Conservation (phyloP, 768 basidiomycete genomes). For the Amanita subjunquillea region DNA sequence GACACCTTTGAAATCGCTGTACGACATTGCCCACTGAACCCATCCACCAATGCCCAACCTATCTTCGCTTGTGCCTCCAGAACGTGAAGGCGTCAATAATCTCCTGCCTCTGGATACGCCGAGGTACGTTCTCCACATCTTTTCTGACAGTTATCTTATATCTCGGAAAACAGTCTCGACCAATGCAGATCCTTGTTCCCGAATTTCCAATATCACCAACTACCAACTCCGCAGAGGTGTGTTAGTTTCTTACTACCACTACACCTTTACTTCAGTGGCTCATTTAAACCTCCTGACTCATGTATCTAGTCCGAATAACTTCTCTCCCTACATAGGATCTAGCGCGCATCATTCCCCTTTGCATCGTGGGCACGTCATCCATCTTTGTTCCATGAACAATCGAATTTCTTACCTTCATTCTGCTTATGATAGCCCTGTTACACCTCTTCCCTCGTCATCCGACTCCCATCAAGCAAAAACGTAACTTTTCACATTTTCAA, state of each 20-base stretch:
- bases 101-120: slow-evolving; percentile 4
- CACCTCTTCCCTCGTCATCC: not conserved
- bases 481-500: not conserved
- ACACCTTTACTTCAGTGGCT: slow-evolving; percentile 4
- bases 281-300: not conserved
- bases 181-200: slow-evolving; percentile 11
- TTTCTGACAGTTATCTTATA: slow-evolving; percentile 4
- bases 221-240: slow-evolving; percentile 28
- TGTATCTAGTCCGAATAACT: slow-evolving; percentile 6
- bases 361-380: slow-evolving; percentile 3
- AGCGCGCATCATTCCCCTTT: slow-evolving; percentile 6
- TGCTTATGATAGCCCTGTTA: not conserved
- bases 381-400: not conserved
- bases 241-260: not conserved
- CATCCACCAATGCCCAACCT: not conserved
- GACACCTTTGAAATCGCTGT: slow-evolving; percentile 6
- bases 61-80: not conserved
- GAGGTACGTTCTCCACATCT: slow-evolving; percentile 6
- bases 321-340: not conserved
- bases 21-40: not conserved
- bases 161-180: slow-evolving; percentile 8
- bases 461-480: not conserved
- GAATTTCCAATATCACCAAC: slow-evolving; percentile 19
- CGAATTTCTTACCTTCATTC: not conserved
- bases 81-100: not conserved